Evolutionary conservation across 108 stramenopile species (phyloP), one percentile per base, ranked within the genome.

Genomic region (Skeletonema potamos): DNA sequence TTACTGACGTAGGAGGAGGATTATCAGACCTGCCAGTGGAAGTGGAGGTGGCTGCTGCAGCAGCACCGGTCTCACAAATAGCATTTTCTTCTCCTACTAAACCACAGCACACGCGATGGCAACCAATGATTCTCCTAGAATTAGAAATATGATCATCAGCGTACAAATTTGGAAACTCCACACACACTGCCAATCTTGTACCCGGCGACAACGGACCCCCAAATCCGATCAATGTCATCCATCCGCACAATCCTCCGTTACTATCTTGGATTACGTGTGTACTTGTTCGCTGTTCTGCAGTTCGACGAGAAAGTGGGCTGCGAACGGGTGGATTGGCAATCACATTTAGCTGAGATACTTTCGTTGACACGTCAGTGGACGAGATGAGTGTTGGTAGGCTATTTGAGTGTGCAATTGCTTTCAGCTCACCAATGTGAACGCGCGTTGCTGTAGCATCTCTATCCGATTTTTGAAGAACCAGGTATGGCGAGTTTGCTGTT

Each of bases 11-110:
- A 60, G 54, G 27, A 33, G 27, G 60, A 12, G 24, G 67, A 63
- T 36, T 58, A 22, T 56, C 36, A 46, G n/a, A 1, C 51, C 30
- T 54, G 8, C 37, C 28, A 22, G 54, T 9, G 4, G 58, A 26
- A n/a, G 39, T 12, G 18, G 46, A 54, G 43, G 43, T 46, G 17
- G 44, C n/a, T 18, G 44, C n/a, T 46, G 1, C 34, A 34, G 6
- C 34, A 34, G 6, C 48, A 6, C 48, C 22, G 12, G 48, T 76
- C 54, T 79, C 73, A 34, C 30, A 63, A 26, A 76, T 5, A 7
- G 80, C 75, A 60, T 77, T 71, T 54, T 81, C 80, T 41, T 81
- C 80, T 26, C 80, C 80, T 11, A 77, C 70, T 58, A 77, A 54
- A 7, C 64, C 77, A 54, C 77, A 77, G 30, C 77, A 77, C 4